Percentiles rank a stretch among this genome's conserved stretches.
Evolutionary conservation across 192 early-diverging fungal species (phyloP).

Genomic region (Linderina pennispora): DNA sequence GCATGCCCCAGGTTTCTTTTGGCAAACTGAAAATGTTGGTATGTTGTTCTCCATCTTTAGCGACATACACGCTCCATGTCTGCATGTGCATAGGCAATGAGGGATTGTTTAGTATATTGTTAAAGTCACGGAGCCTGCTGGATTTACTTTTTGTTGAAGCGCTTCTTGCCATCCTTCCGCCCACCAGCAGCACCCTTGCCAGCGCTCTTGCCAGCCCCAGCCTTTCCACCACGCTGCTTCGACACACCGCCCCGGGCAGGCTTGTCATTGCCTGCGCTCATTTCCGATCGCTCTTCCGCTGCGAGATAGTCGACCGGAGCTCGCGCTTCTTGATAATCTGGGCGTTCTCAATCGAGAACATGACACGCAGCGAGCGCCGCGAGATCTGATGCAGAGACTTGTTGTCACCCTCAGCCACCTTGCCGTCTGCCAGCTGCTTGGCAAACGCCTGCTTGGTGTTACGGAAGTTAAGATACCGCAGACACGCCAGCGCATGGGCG

Average conservation of each 20-base stretch:
- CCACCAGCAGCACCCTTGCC: constrained; percentile 2
- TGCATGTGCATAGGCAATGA: no score
- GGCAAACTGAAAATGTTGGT: no score
- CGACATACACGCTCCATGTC: no score
- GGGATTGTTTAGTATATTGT: no score
- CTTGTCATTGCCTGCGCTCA: no score
- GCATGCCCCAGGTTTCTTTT: no score
- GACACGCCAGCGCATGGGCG: constrained; percentile 85
- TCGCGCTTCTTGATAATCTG: constrained; percentile 68
- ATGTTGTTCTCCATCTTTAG: no score
- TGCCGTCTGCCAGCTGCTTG: constrained; percentile 40
- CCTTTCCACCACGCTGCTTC: constrained; percentile 4
- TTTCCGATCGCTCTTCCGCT: no score
- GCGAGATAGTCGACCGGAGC: no score
- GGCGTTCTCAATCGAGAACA: constrained; percentile 89
- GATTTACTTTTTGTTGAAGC: no score
- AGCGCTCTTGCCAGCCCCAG: not conserved
- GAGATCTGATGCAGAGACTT: constrained; percentile 28
- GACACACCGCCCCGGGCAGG: no score
- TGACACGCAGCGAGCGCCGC: constrained; percentile 51
- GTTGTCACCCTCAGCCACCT: constrained; percentile 5
- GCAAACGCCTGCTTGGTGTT: constrained; percentile 55
- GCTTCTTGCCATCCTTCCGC: constrained; percentile 5
- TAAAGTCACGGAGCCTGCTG: not conserved
- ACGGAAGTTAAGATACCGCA: constrained; percentile 87